phyloP scores from a whole-genome alignment of 2,329 filamentous ascomycete genomes.

The Aureobasidium sp. region DNA sequence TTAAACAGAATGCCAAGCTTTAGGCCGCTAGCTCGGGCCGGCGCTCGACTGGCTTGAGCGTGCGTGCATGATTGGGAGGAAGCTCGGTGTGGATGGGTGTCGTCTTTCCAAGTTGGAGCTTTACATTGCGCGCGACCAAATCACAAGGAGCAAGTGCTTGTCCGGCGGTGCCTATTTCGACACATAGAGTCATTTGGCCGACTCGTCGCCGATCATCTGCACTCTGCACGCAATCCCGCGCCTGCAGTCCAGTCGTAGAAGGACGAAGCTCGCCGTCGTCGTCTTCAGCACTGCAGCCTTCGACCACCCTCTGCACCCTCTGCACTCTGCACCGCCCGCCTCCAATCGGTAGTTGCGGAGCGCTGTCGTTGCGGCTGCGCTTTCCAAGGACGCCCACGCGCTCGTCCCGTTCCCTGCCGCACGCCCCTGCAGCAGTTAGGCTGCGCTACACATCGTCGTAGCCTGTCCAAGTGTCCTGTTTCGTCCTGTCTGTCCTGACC shows the following conservation, averaged over 20 bases:
- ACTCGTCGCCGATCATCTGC: slow-evolving; percentile 44
- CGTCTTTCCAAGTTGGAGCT: not conserved
- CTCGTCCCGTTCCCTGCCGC: slow-evolving; percentile 14
- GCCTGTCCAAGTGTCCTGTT: slow-evolving; percentile 7
- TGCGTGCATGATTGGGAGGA: slow-evolving; percentile 7
- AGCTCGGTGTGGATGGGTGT: slow-evolving; percentile 2
- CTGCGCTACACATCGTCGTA: not conserved
- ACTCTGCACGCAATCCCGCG: slow-evolving; percentile 34
- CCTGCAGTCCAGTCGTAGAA: not conserved
- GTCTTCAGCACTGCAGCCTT: slow-evolving; percentile 13
- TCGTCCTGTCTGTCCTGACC: not conserved
- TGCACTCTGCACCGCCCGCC: not conserved
- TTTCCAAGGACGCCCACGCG: slow-evolving; percentile 11
- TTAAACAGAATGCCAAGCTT: not conserved
- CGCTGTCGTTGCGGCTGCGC: not conserved
- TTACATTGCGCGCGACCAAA: slow-evolving; percentile 9
- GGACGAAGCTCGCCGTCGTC: not conserved
- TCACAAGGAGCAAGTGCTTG: slow-evolving; percentile 12
- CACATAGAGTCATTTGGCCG: slow-evolving; percentile 13
- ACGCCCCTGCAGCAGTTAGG: slow-evolving; percentile 12
- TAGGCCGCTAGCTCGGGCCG: slow-evolving; percentile 9
- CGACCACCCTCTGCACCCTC: not conserved
- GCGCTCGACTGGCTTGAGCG: slow-evolving; percentile 8
- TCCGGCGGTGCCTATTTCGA: slow-evolving; percentile 12
- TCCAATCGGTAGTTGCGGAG: slow-evolving; percentile 17